These are phyloP conservation scores for Conidiobolus incongruus DNA, from an alignment of 371 early-diverging fungal genomes.

Conservation along the genomic window DNA sequence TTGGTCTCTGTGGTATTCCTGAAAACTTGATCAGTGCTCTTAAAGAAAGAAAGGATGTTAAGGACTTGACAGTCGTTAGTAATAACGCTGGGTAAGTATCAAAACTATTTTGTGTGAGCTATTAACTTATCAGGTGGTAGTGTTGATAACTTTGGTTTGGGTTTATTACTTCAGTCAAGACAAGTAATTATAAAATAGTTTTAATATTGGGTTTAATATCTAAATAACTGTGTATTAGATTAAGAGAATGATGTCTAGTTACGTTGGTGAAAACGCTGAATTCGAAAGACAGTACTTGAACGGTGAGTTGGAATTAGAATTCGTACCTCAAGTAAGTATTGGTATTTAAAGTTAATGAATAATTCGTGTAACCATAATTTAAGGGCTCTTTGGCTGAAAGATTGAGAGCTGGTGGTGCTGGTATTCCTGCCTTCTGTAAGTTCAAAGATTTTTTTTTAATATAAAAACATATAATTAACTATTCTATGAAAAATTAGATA, in stretches of 20 bases:
- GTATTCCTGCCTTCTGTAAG: slow-evolving; percentile 35
- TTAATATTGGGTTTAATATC: neutral
- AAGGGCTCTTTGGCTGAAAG: slow-evolving; percentile 31
- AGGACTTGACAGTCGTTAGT: slow-evolving; percentile 35
- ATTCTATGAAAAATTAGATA: slow-evolving; percentile 7
- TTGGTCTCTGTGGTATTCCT: slow-evolving; percentile 43
- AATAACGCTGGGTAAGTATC: slow-evolving; percentile 29
- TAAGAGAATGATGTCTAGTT: slow-evolving; percentile 43
- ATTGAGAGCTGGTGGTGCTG: slow-evolving; percentile 40
- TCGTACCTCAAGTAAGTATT: slow-evolving; percentile 25
- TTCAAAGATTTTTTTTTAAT: neutral
- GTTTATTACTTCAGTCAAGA: slow-evolving; percentile 25
- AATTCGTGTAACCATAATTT: no score
- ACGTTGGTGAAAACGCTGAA: slow-evolving; percentile 50
- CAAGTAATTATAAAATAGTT: slow-evolving; percentile 13
- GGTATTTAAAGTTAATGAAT: slow-evolving; percentile 14
- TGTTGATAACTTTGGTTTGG: slow-evolving; percentile 36
- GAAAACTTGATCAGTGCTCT: slow-evolving; percentile 38
- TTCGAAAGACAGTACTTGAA: slow-evolving; percentile 43
- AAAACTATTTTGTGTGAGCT: neutral
- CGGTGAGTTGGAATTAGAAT: slow-evolving; percentile 46
- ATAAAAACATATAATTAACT: no score
- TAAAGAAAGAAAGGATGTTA: slow-evolving; percentile 18
- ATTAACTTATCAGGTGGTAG: neutral
- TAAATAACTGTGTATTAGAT: slow-evolving; percentile 17